These are phyloP conservation scores for Cladosporium sp. DNA, from an alignment of 2,329 filamentous ascomycete genomes.

Conservation along the genomic window DNA sequence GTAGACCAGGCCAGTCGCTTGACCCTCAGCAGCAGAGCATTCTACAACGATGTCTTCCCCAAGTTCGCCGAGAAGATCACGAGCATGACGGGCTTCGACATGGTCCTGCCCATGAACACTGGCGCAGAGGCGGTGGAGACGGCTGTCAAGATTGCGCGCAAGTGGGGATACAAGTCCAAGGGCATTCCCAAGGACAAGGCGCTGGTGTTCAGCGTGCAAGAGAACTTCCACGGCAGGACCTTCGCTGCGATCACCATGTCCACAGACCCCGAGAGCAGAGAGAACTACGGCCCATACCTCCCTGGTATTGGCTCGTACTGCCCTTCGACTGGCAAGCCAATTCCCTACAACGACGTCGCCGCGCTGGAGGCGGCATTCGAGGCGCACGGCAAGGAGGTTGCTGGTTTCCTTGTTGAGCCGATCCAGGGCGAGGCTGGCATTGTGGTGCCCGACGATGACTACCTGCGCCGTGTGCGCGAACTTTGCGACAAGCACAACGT, in stretches of 20 bases:
- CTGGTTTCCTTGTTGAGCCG: constrained; percentile 90
- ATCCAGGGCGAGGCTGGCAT: constrained; percentile 98
- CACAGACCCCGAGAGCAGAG: constrained; percentile 88
- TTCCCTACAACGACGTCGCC: constrained; percentile 80
- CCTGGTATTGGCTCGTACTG: constrained; percentile 76
- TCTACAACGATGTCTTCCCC: constrained; percentile 98
- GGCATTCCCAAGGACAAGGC: constrained; percentile 80
- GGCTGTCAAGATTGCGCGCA: constrained; percentile 89
- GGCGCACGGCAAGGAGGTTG: constrained; percentile 76
- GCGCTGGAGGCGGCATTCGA: constrained; percentile 78
- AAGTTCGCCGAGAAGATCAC: constrained; percentile 92
- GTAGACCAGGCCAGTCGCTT: constrained; percentile 83
- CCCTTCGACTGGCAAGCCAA: constrained; percentile 70
- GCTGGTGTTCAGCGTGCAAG: constrained; percentile 73
- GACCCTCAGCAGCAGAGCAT: constrained; percentile 89
- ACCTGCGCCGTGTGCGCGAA: constrained; percentile 72
- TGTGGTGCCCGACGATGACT: constrained; percentile 86
- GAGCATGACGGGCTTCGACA: constrained; percentile 86
- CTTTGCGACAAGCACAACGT: constrained; percentile 96
- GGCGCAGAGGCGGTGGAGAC: constrained; percentile 96
- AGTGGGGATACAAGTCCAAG: constrained; percentile 98
- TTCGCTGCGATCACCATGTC: constrained; percentile 96
- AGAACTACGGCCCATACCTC: constrained; percentile 95
- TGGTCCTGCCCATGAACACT: constrained; percentile 98
- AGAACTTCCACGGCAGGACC: constrained; percentile 97